Conservation (phyloP, 2,329 filamentous ascomycete genomes). For the Penicillium sp. region DNA sequence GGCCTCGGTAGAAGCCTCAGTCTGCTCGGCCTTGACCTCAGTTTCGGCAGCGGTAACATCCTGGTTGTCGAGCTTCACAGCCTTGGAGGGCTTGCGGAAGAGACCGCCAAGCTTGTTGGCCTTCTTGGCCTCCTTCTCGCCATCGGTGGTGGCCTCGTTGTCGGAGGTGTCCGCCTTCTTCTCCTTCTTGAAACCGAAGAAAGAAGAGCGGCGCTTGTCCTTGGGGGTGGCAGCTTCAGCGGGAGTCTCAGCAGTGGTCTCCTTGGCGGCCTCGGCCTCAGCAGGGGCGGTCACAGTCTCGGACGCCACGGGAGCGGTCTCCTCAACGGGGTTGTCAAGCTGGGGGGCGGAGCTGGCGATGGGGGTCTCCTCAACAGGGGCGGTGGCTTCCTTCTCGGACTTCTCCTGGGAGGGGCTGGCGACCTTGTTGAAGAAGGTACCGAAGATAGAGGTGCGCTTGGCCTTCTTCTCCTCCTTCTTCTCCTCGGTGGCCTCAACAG, state of each 20-base stretch:
- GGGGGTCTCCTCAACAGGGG: slow-evolving; percentile 46
- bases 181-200: slow-evolving; percentile 57
- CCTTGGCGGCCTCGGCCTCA: slow-evolving; percentile 37
- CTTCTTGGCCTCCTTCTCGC: slow-evolving; percentile 44
- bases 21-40: slow-evolving; percentile 34
- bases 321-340: slow-evolving; percentile 47
- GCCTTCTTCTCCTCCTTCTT: slow-evolving; percentile 54
- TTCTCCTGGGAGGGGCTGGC: slow-evolving; percentile 47
- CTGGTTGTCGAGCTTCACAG: slow-evolving; percentile 46
- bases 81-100: slow-evolving; percentile 51
- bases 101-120: slow-evolving; percentile 47
- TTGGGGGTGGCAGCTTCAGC: slow-evolving; percentile 40
- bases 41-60: slow-evolving; percentile 32
- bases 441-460: slow-evolving; percentile 86
- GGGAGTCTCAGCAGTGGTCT: slow-evolving; percentile 29
- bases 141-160: slow-evolving; percentile 47
- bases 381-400: slow-evolving; percentile 49
- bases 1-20: slow-evolving; percentile 25
- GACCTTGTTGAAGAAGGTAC: slow-evolving; percentile 72
- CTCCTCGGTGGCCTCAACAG: slow-evolving; percentile 52
- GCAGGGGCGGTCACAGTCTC: slow-evolving; percentile 47
- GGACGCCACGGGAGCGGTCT: slow-evolving; percentile 38
- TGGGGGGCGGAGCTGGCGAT: slow-evolving; percentile 52
- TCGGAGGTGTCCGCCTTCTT: slow-evolving; percentile 52
- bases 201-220: slow-evolving; percentile 53